Evolutionary conservation across 163 green algal species (phyloP), one percentile per base, ranked within the genome.

Genomic region (Scenedesmus sp.): DNA sequence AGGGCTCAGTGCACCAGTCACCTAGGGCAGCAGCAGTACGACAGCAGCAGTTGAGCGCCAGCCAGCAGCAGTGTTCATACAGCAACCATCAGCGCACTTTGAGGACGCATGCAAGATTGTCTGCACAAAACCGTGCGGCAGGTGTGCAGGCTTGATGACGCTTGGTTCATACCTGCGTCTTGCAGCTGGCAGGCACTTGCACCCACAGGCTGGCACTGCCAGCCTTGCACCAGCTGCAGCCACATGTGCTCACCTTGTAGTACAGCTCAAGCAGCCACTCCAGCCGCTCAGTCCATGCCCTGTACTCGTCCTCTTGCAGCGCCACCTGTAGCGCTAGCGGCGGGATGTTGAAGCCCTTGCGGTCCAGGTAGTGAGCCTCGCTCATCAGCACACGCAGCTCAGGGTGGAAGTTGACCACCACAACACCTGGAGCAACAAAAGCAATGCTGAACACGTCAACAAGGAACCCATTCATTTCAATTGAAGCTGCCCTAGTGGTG

Each of bases 341-440:
- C 24, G 97, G 97, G 79, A 99, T 97, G 15, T 91, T 85, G 89
- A 98, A 98, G 37, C 96, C 96, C 94, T 99, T 96, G 81, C 96
- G 94, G 91, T 98, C 96, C 85, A 99, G 91, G 92, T 98, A 98
- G 33, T 95, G 93, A 12, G 97, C 97, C 94, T 99, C 97, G 1
- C 94, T 88, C 56, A 98, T 98, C 18, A 98, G 85, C 53, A 92
- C 88, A 22, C 93, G 93, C 84, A 99, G 94, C 87, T 96, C 94
- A 12, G 92, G 72, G 59, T 97, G 92, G 90, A 99, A 98, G 93
- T 98, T 98, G 83, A 98, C 95, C n/a, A 93, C 89, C 56, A 96
- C 93, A 42, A 65, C 51, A 87, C 90, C 93, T 95, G 87, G n/a
- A n/a, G n/a, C n/a, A n/a, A n/a, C n/a, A n/a, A n/a, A n/a, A n/a